Conservation (phyloP, 2,329 filamentous ascomycete species). For the Arthrinium phaeospermum region DNA sequence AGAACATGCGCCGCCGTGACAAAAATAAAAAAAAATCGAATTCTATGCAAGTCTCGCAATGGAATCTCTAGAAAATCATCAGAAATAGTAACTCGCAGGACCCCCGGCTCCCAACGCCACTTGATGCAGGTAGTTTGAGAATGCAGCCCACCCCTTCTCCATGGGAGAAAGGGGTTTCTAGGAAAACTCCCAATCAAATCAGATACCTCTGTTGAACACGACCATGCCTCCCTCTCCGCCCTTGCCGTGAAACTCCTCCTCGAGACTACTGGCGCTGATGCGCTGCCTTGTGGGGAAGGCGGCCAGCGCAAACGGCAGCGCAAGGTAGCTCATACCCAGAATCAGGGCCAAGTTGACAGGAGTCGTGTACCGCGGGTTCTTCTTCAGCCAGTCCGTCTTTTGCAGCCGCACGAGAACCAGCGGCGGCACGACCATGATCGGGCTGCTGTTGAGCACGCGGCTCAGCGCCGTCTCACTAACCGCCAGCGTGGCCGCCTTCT, state of each 20-base stretch:
- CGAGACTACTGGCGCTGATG: conserved; percentile 75
- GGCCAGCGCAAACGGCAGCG: conserved; percentile 85
- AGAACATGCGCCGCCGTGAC: neutral
- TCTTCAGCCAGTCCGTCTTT: conserved; percentile 80
- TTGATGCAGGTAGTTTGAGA: conserved; percentile 13
- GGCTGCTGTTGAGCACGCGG: conserved; percentile 90
- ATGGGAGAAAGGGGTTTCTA: neutral
- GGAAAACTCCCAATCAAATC: neutral
- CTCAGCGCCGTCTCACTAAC: conserved; percentile 93
- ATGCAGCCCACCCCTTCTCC: neutral
- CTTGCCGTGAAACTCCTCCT: conserved; percentile 83
- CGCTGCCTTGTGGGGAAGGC: conserved; percentile 92
- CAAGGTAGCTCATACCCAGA: conserved; percentile 83
- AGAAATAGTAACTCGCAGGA: neutral
- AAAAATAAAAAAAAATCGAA: neutral
- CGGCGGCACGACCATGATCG: conserved; percentile 96
- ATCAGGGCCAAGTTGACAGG: conserved; percentile 90
- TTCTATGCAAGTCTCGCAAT: neutral
- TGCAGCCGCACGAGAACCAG: conserved; percentile 85
- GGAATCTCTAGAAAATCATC: neutral
- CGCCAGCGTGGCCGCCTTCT: conserved; percentile 84
- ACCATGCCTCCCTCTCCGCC: conserved; percentile 83
- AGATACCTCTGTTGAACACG: conserved; percentile 97
- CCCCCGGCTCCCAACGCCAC: conserved; percentile 7
- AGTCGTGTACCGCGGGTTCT: conserved; percentile 75